A percentile compares a stretch with the other conserved stretches of the same genome.
phyloP scores from a whole-genome alignment of 2,329 filamentous ascomycete species.

The Penicillium sp. region DNA sequence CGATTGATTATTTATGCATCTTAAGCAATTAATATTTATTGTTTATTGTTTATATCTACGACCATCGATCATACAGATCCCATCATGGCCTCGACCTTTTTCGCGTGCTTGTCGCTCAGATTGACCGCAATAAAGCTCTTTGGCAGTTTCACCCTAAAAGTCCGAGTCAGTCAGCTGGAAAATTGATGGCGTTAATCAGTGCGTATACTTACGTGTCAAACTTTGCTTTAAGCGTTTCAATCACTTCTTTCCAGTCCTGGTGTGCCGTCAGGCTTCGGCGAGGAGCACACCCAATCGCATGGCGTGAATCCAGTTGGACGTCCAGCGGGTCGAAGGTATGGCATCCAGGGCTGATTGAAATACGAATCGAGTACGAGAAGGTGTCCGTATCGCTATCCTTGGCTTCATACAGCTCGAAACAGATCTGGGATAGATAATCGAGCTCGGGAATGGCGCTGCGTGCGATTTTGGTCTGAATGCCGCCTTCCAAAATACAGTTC shows the following conservation, averaged over 20 bases:
- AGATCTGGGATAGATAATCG: constrained; percentile 95
- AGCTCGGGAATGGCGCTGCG: constrained; percentile 93
- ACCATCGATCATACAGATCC: background rate
- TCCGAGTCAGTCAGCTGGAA: background rate
- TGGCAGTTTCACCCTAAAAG: constrained; percentile 45
- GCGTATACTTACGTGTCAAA: constrained; percentile 74
- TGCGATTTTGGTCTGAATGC: constrained; percentile 94
- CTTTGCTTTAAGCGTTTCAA: constrained; percentile 89
- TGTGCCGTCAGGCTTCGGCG: constrained; percentile 84
- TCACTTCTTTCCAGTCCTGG: constrained; percentile 93
- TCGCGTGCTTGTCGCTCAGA: constrained; percentile 43
- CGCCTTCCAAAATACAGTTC: constrained; percentile 96
- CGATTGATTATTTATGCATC: too few relatives aligned
- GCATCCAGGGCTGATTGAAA: constrained; percentile 91
- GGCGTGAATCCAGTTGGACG: constrained; percentile 91
- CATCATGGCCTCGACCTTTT: constrained; percentile 2
- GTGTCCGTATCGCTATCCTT: constrained; percentile 73
- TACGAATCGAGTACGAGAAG: constrained; percentile 93
- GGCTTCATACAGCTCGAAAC: constrained; percentile 95
- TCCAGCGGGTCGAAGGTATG: constrained; percentile 96
- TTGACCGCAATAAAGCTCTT: constrained; percentile 51
- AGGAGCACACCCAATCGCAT: constrained; percentile 94
- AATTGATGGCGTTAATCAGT: background rate
- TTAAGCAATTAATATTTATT: background rate
- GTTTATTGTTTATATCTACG: background rate